Conservation (phyloP, 2,329 filamentous ascomycete species). For the Aspergillus puulaauensis region DNA sequence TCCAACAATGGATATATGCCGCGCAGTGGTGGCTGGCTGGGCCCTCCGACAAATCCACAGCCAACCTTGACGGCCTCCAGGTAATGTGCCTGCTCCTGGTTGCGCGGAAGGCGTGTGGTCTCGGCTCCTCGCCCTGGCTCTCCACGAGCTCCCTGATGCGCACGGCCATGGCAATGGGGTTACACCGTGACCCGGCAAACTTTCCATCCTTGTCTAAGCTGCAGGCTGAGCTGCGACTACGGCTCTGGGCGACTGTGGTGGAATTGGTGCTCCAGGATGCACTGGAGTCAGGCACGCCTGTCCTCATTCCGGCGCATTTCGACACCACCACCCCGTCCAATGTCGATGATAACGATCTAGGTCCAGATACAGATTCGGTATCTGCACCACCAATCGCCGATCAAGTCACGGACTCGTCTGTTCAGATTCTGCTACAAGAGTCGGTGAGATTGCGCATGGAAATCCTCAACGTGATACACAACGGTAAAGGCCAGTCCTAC, state of each 20-base stretch:
- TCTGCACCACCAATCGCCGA: neutral
- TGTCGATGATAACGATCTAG: slow-evolving; percentile 25
- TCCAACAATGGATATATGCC: slow-evolving; percentile 31
- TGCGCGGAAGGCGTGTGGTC: slow-evolving; percentile 27
- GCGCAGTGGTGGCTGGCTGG: slow-evolving; percentile 38
- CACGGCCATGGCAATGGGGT: slow-evolving; percentile 28
- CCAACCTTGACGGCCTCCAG: slow-evolving; percentile 34
- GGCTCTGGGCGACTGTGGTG: slow-evolving; percentile 20
- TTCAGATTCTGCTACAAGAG: slow-evolving; percentile 1
- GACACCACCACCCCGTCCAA: slow-evolving; percentile 21
- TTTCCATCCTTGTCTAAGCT: slow-evolving; percentile 20
- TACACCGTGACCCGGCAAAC: slow-evolving; percentile 27
- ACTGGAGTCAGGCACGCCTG: slow-evolving; percentile 13
- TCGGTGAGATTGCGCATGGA: neutral
- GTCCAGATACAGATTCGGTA: slow-evolving; percentile 12
- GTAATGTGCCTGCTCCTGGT: slow-evolving; percentile 33
- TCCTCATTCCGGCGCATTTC: slow-evolving; percentile 4
- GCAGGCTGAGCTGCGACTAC: slow-evolving; percentile 14
- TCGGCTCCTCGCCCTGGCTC: slow-evolving; percentile 22
- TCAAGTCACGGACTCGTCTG: neutral
- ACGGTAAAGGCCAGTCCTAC: slow-evolving; percentile 3
- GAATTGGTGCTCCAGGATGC: slow-evolving; percentile 17
- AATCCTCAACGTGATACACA: neutral
- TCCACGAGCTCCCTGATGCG: slow-evolving; percentile 24
- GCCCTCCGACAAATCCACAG: slow-evolving; percentile 30